Conservation (phyloP, 2,329 filamentous ascomycete species). For the Cercospora sp. region DNA sequence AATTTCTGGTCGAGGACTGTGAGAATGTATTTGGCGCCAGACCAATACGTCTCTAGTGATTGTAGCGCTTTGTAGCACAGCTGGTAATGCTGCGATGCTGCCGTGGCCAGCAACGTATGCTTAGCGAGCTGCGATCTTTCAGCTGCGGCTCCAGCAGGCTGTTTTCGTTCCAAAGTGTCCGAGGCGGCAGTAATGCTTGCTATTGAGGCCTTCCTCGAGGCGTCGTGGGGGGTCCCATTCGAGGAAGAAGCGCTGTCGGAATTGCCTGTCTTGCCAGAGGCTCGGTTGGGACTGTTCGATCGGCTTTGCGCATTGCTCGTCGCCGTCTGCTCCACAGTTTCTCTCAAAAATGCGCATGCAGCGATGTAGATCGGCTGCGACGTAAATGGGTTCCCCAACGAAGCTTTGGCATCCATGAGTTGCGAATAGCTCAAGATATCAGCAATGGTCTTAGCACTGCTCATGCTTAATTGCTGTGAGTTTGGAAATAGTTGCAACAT, state of each 20-base stretch:
- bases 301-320: slow-evolving; percentile 61
- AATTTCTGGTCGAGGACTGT: slow-evolving; percentile 84
- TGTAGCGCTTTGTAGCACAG: slow-evolving; percentile 81
- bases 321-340: slow-evolving; percentile 68
- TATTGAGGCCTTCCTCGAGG: slow-evolving; percentile 18
- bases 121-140: slow-evolving; percentile 54
- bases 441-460: slow-evolving; percentile 86
- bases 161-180: slow-evolving; percentile 17
- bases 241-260: slow-evolving; percentile 18
- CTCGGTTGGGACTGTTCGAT: slow-evolving; percentile 46
- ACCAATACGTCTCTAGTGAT: slow-evolving; percentile 81
- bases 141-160: slow-evolving; percentile 9
- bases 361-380: slow-evolving; percentile 88
- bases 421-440: slow-evolving; percentile 86
- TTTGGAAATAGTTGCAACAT: slow-evolving; percentile 75
- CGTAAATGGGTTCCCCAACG: slow-evolving; percentile 84
- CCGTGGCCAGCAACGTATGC: slow-evolving; percentile 75
- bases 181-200: slow-evolving; percentile 13
- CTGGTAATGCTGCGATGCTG: slow-evolving; percentile 84
- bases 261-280: slow-evolving; percentile 8
- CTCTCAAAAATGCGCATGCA: slow-evolving; percentile 83
- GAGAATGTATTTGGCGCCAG: slow-evolving; percentile 81
- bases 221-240: slow-evolving; percentile 17
- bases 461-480: slow-evolving; percentile 80
- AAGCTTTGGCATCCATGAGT: slow-evolving; percentile 79